phyloP scores from a whole-genome alignment of 1,284 basidiomycete species.

The Puccinia polysora region DNA sequence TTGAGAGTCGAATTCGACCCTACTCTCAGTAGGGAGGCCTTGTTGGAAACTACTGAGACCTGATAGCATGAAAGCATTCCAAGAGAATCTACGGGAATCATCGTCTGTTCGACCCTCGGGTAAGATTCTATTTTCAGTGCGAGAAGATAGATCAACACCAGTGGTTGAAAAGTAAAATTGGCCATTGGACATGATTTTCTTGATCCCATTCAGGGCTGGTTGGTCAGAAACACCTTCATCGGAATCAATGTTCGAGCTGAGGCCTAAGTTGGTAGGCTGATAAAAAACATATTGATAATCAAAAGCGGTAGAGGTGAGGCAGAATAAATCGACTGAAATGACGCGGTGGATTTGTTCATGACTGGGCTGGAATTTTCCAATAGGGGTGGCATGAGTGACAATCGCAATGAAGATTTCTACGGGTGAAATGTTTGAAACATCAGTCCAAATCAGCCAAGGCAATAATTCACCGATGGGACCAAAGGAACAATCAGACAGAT shows the following conservation, averaged over 20 bases:
- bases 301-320: constrained; percentile 55
- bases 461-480: neutral
- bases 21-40: constrained; percentile 54
- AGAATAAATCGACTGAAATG: constrained; percentile 56
- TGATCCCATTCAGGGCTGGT: constrained; percentile 66
- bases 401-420: constrained; percentile 78
- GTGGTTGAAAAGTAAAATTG: constrained; percentile 88
- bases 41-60: constrained; percentile 53
- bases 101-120: constrained; percentile 55
- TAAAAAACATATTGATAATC: constrained; percentile 50
- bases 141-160: constrained; percentile 77
- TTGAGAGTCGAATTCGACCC: constrained; percentile 52
- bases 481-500: neutral
- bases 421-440: constrained; percentile 1
- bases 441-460: neutral
- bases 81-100: constrained; percentile 48
- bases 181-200: constrained; percentile 83
- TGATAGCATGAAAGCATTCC: constrained; percentile 62
- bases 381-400: constrained; percentile 67
- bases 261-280: constrained; percentile 25
- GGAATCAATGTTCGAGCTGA: constrained; percentile 42
- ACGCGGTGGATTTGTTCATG: constrained; percentile 54
- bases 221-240: constrained; percentile 67
- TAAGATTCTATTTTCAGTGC: constrained; percentile 65
- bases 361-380: constrained; percentile 57